Base-by-base conservation (phyloP, 306 rosid genomes). In the Parietaria judaica region DNA sequence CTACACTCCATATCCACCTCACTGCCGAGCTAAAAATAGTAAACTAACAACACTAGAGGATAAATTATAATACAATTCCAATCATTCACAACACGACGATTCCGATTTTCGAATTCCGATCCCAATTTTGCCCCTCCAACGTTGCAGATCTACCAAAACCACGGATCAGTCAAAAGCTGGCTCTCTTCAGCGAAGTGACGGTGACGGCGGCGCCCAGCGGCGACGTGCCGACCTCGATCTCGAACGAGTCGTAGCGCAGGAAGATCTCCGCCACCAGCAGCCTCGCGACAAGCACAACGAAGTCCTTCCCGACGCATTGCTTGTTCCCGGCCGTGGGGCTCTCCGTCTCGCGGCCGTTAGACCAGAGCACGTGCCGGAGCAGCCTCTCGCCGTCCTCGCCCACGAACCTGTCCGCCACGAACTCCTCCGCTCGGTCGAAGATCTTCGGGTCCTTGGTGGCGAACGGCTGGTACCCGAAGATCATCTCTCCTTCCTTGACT, bases 291-390 rank as follows among this genome's bases (percentile, higher is more conserved):
- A 86, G 45, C 0, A 80, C 64, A 16, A 82, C 88, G 3, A 92
- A 82, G 57, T 86, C 94, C 64, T 92, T 92, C 0, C 99, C 99
- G 0, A 84, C 94, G 65, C 99, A 92, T 47, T 92, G 96, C 39
- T 92, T 92, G 76, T 92, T 80, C 3, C 17, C 74, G 3, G 71
- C 74, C 0, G 69, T 68, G 0, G 99, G 84, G 3, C n/a, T 10
- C 37, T 88, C 94, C 0, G 84, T 78, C 70, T 92, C 95, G 3
- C 83, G 90, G 0, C 99, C 99, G 58, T 92, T 92, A 1, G 99
- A 92, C 99, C 96, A 92, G 1, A 92, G 9, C 74, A 92, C 99
- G 60, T 92, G 72, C 67, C 84, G 67, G 60, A 92, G 63, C 72
- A 92, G 23, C 58, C 59, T 73, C 76, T 88, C 99, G 0, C 96